Base-by-base conservation (phyloP, 345 rosid species). In the Euclidium syriacum region DNA sequence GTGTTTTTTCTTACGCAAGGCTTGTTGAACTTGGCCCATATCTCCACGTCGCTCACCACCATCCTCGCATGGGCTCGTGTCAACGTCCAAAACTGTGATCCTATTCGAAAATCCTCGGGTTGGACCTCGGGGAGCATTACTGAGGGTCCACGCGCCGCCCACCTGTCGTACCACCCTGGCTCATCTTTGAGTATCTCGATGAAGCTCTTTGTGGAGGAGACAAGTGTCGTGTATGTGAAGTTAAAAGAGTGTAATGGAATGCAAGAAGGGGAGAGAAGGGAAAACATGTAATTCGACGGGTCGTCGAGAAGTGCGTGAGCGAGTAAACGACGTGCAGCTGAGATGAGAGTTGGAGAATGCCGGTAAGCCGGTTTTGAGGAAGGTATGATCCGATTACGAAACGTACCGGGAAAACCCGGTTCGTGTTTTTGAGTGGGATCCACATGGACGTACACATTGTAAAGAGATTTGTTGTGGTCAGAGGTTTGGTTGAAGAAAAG, bases 1-100 rank as follows among this genome's bases (percentile, higher is more conserved):
- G 73, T 53, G 62, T 77, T 73, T 42, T 19, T 2, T 23, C 58
- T 52, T 68, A 62, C 29, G 55, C 97, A 90, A 33, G 80, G 77
- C 61, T 67, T 77, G 64, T 77, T 72, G 52, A 85, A 87, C 79
- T 79, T 85, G 16, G 63, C 29, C 91, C 88, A 87, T 4, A 85
- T 72, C 67, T 17, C 38, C 6, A 53, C 18, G 68, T 90, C 90
- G 8, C 71, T 22, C 4, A 79, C 95, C 4, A 83, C 81, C 4
- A 77, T 27, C 73, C 70, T 58, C 16, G 88, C 95, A 35, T 90
- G 90, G 68, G 49, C 55, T 22, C 95, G 83, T 58, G 90, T 78
- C 79, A 85, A 23, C 1, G 61, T 77, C 97, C 97, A 87, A 43
- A 87, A 87, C 83, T 90, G 95, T 50, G 95, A 90, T 73, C 95